Percentiles rank a stretch among this genome's conserved stretches.
phyloP scores from a whole-genome alignment of 2,329 filamentous ascomycete genomes.

The Teratosphaeriaceae sp. region DNA sequence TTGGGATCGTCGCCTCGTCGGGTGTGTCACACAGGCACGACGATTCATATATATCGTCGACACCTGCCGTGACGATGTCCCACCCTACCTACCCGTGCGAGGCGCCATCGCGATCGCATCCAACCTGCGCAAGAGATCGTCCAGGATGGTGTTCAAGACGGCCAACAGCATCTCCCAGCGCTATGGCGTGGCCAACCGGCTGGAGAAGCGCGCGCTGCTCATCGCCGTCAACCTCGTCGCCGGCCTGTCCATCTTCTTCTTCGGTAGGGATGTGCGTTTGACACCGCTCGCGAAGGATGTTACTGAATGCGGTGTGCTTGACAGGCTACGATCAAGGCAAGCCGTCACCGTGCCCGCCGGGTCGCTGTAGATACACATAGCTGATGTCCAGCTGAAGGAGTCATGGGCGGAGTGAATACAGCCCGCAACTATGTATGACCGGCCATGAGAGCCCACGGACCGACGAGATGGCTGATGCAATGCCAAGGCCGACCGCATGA shows the following conservation, averaged over 20 bases:
- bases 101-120: neutral
- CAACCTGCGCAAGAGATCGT: neutral
- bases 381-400: conserved; percentile 16
- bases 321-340: conserved; percentile 40
- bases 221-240: conserved; percentile 58
- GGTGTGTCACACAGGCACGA: too few species aligned
- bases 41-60: too few species aligned
- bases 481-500: conserved; percentile 59
- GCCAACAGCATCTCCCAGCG: conserved; percentile 6
- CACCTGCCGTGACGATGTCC: too few species aligned
- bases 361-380: neutral
- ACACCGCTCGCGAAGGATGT: too few species aligned
- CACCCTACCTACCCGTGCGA: too few species aligned
- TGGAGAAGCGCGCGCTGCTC: conserved; percentile 51
- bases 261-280: conserved; percentile 35
- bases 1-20: too few species aligned
- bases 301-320: too few species aligned
- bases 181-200: conserved; percentile 26
- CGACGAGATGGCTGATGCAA: too few species aligned
- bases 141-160: neutral
- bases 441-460: too few species aligned
- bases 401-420: conserved; percentile 60
- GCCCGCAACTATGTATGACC: conserved; percentile 58
- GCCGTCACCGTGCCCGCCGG: neutral
- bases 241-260: conserved; percentile 62